Base-by-base conservation (phyloP, 768 basidiomycete species). In the Hysterangium stoloniferum region DNA sequence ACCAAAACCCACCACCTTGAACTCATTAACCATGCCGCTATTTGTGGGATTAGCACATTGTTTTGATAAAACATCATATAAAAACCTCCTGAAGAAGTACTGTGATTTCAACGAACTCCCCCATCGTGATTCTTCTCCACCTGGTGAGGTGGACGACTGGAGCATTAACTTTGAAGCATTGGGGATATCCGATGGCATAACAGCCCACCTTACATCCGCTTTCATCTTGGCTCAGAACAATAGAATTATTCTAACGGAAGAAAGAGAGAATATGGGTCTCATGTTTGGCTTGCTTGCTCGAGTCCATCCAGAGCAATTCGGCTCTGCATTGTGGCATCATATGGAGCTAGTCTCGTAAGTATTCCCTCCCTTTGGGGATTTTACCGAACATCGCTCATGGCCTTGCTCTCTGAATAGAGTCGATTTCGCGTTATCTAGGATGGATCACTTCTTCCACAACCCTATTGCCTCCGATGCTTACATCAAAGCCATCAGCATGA, bases 261-360 rank as follows among this genome's bases (percentile, higher is more conserved):
- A 32, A 15, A 42, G n/a, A 15, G 49, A 51, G 22, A 40, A 51
- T 20, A 22, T 51, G 6, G n/a, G 43, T 42, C 33, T 51, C 25
- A 8, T 41, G 12, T 31, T 5, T 12, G 38, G 38, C 11, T 37
- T 17, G 35, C 27, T 51, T 15, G 49, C 40, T 6, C 40, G 25
- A 37, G 8, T 32, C 4, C 34, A 31, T 20, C 49, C 49, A 12
- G 38, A 51, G 27, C 27, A 33, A 27, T 51, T 28, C 19, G 33
- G 20, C 4, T 42, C 38, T 8, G 49, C 22, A 12, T 32, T 42
- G 6, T 29, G 20, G 31, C 28, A 51, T 19, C 9, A 27, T 17
- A 19, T 41, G 37, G 49, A 51, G 11, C 24, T n/a, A 8, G 17
- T 34, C n/a, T n/a, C 22, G 49, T 51, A 51, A 27, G 49, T 48